phyloP scores from a whole-genome alignment of 2,329 filamentous ascomycete genomes.

The Grosmannia penicillata region DNA sequence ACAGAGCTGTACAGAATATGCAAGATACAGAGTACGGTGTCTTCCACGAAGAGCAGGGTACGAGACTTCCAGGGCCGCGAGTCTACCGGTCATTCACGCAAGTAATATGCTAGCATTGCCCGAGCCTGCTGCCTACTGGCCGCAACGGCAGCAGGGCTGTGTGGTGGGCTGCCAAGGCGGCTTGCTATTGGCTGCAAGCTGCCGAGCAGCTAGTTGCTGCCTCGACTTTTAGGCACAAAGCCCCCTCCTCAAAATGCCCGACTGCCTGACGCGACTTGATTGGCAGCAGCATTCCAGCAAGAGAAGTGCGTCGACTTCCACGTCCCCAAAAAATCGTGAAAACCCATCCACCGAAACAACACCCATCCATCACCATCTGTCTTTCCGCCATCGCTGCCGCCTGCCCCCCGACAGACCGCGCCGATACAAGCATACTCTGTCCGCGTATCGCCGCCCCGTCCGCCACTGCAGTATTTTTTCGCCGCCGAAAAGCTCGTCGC shows the following conservation, averaged over 20 bases:
- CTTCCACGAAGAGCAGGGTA: no score
- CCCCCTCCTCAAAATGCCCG: not conserved
- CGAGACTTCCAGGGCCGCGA: no score
- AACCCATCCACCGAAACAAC: constrained; percentile 1
- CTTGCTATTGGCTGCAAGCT: not conserved
- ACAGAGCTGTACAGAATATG: no score
- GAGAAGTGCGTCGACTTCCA: not conserved
- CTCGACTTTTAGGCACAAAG: not conserved
- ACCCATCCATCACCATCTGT: not conserved
- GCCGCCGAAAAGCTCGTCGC: not conserved
- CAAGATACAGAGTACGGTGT: no score
- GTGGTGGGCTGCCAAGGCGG: no score
- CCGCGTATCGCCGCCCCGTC: not conserved
- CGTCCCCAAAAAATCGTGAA: constrained; percentile 1
- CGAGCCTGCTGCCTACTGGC: no score
- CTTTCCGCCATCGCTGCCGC: constrained; percentile 1
- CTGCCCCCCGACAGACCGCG: not conserved
- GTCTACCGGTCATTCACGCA: no score
- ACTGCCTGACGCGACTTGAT: constrained; percentile 1
- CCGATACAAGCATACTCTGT: not conserved
- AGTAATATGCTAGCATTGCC: no score
- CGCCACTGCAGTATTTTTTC: not conserved
- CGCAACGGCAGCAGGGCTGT: no score
- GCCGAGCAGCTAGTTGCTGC: not conserved
- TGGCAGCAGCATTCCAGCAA: not conserved